phyloP scores from a whole-genome alignment of 1,284 basidiomycete genomes.

The Fomitopsis schrenkii region DNA sequence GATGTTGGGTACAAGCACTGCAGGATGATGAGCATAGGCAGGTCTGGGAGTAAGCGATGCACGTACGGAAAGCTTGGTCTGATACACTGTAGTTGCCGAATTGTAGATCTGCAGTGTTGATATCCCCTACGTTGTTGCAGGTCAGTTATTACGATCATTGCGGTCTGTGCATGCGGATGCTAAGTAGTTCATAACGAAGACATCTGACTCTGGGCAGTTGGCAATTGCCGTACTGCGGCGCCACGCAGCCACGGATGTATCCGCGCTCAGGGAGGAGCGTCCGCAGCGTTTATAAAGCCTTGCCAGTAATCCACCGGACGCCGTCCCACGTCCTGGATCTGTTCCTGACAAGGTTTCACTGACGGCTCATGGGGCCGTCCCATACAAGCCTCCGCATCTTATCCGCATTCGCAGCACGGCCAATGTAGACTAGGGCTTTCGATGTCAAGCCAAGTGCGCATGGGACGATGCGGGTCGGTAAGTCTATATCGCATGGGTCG shows the following conservation, averaged over 20 bases:
- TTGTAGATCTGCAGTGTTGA: slow-evolving; percentile 50
- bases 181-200: too few relatives aligned
- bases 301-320: not conserved
- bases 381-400: too few relatives aligned
- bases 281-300: not conserved
- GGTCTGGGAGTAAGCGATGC: not conserved
- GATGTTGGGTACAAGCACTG: slow-evolving; percentile 63
- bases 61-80: slow-evolving; percentile 69
- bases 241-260: not conserved
- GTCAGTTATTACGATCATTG: not conserved
- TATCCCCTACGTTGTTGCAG: slow-evolving; percentile 42
- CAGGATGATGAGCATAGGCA: not conserved
- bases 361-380: too few relatives aligned
- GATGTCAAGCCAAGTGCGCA: too few relatives aligned
- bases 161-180: too few relatives aligned
- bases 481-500: too few relatives aligned
- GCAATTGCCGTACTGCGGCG: not conserved
- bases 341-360: too few relatives aligned
- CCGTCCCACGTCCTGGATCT: too few relatives aligned
- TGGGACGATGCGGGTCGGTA: too few relatives aligned
- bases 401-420: too few relatives aligned
- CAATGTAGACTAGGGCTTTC: too few relatives aligned
- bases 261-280: not conserved
- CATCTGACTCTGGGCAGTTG: not conserved
- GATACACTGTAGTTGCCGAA: slow-evolving; percentile 55